These are phyloP conservation scores for Dictyophora rubrovolvata DNA, from an alignment of 768 basidiomycete species.

Conservation along the genomic window DNA sequence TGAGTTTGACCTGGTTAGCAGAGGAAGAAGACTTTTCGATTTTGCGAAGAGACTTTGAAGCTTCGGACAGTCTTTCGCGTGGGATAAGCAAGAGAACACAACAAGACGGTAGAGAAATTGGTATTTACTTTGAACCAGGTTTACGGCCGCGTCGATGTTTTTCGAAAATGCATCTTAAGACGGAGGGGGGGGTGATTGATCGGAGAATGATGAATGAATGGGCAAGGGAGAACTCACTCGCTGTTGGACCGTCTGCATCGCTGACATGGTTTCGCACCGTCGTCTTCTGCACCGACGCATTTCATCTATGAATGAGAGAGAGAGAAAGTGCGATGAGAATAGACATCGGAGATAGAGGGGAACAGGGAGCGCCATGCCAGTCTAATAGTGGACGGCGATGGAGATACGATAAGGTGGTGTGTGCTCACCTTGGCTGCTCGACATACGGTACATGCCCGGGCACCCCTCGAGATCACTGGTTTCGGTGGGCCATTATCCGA, in stretches of 20 bases:
- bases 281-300: conserved; percentile 74
- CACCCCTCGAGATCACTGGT: conserved; percentile 36
- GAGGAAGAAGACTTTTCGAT: conserved; percentile 72
- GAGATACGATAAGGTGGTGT: neutral
- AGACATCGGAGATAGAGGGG: too few relatives aligned
- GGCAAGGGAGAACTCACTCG: conserved; percentile 37
- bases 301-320: conserved; percentile 56
- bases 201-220: conserved; percentile 8
- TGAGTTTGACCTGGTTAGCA: conserved; percentile 57
- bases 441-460: conserved; percentile 74
- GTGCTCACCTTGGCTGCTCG: conserved; percentile 74
- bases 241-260: conserved; percentile 74
- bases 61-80: conserved; percentile 80
- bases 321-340: too few relatives aligned
- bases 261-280: conserved; percentile 71
- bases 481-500: neutral
- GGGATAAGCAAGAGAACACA: conserved; percentile 1
- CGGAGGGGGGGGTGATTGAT: conserved; percentile 13
- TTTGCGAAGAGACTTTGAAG: conserved; percentile 80
- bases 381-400: too few relatives aligned
- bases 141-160: conserved; percentile 84
- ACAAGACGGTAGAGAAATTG: conserved; percentile 10
- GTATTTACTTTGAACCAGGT: conserved; percentile 74
- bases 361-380: too few relatives aligned
- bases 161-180: conserved; percentile 67